Evolutionary conservation across 768 basidiomycete species (phyloP), one percentile per base, ranked within the genome.

Genomic region (Cystobasidium ongulense): DNA sequence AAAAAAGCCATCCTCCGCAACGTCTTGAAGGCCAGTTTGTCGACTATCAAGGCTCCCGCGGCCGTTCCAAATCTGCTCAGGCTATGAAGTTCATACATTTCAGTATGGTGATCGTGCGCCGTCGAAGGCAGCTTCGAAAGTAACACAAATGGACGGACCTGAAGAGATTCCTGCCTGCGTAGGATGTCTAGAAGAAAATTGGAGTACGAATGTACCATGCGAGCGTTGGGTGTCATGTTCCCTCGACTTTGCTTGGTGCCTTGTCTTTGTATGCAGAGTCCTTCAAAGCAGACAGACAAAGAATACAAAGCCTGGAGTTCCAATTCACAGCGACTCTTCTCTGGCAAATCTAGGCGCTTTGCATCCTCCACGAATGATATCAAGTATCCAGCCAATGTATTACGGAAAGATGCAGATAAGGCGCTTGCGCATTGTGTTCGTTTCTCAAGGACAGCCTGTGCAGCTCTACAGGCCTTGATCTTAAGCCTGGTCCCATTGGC

Each of bases 391-490:
- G 46, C 43, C 8, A 52, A 13, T 25, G 23, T 17, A 36, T 67
- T 67, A 21, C 65, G 65, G 29, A 67, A 67, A 2, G 43, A 23
- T 8, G 15, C 18, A 17, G 7, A 10, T 8, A 67, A 29, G n/a
- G 27, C 11, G 1, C 43, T 33, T 25, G 38, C 54, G 72, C 59
- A 18, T n/a, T 46, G n/a, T 71, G 57, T 88, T 1, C 84, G 82
- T 27, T 87, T 86, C 46, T 85, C 84, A 77, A 89, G 87, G 18
- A 89, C 84, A 52, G 84, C 85, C 74, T 90, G 89, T 76, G 87
- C 87, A 36, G 93, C 84, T 29, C 82, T 81, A 77, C 90, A 92
- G 77, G 89, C 92, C 78, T 88, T 90, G 78, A 86, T 83, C 79
- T 89, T 89, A 76, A 91, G 83, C 8, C 90, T 86, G 61, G 86